Base-by-base conservation (phyloP, 495 filamentous ascomycete genomes). In the Penicillium malachiteum region DNA sequence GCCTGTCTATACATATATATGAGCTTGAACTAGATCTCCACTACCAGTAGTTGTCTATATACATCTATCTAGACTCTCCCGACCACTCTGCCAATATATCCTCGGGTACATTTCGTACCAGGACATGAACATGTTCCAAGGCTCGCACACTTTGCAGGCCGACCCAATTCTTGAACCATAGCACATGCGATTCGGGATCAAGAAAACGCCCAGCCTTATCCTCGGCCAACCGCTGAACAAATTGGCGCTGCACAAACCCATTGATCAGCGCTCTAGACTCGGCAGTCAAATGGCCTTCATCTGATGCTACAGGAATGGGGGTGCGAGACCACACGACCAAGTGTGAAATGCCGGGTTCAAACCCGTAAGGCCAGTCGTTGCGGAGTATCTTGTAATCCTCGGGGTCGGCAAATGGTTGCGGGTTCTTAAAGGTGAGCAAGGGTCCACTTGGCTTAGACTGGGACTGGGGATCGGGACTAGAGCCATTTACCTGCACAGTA, bases 91-190 rank as follows among this genome's bases (percentile, higher is more conserved):
- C 58, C 43, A 91, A 48, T 50, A 89, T 58, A 7, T 77, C 73
- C 37, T 84, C 78, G 7, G 81, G 81, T 32, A 84, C 82, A 70
- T 82, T 84, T 54, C 73, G 79, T 12, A 91, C 74, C 54, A 91
- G 69, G 12, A 91, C 75, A 78, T 90, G 87, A 5, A 90, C 73
- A 77, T 90, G 92, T 61, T 96, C 92, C 53, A 96, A 71, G 7
- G 84, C 81, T 48, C 87, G 76, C 46, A 97, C 91, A 68, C 91
- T 95, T 75, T 96, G 91, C 66, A 96, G 69, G n/a, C 82, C 82
- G 47, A 84, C 84, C 88, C 89, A 95, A 64, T 97, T 97, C 80
- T 96, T 96, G 66, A 96, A 96, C 89, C 90, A 97, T 61, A 92
- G 55, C 56, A 96, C 89, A 55, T 80, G 82, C 6, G 83, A 78